A percentile compares a stretch with the other conserved stretches of the same genome.
Conservation (phyloP, 116 monocot species). For the Iris pallida region DNA sequence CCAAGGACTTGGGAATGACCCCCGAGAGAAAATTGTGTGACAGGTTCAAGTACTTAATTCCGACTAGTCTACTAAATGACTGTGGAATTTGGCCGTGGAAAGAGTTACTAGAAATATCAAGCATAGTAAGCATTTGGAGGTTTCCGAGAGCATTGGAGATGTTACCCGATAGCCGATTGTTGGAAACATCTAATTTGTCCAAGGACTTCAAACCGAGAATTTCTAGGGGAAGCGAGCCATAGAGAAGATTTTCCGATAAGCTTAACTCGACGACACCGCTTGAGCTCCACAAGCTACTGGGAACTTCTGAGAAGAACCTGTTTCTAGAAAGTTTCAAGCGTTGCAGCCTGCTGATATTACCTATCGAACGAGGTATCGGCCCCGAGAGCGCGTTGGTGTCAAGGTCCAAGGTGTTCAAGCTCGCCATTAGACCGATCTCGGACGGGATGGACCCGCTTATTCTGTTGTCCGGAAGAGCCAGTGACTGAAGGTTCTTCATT, state of each 20-base stretch:
- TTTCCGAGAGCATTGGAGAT: conserved; percentile 16
- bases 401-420: conserved; percentile 1
- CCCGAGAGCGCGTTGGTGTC: conserved; percentile 2
- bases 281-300: conserved; percentile 15
- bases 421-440: conserved; percentile 9
- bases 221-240: conserved; percentile 42
- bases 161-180: conserved; percentile 14
- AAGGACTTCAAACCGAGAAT: conserved; percentile 36
- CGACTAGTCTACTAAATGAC: background rate
- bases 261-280: conserved; percentile 20
- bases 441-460: conserved; percentile 21
- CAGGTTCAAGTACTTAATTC: conserved; percentile 5
- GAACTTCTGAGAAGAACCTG: conserved; percentile 20
- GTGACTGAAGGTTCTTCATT: conserved; percentile 9
- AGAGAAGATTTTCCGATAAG: conserved; percentile 58
- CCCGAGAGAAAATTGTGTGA: conserved; percentile 22
- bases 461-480: conserved; percentile 1
- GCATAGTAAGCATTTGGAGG: conserved; percentile 11
- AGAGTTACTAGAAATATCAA: conserved; percentile 6
- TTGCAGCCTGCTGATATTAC: conserved; percentile 10
- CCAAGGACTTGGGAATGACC: conserved; percentile 22
- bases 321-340: conserved; percentile 1
- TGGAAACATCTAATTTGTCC: conserved; percentile 23
- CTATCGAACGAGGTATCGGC: conserved; percentile 20
- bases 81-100: background rate